Percentiles rank a stretch among this genome's conserved stretches.
phyloP scores from a whole-genome alignment of 2,329 filamentous ascomycete genomes.

The Penicillium decumbens region DNA sequence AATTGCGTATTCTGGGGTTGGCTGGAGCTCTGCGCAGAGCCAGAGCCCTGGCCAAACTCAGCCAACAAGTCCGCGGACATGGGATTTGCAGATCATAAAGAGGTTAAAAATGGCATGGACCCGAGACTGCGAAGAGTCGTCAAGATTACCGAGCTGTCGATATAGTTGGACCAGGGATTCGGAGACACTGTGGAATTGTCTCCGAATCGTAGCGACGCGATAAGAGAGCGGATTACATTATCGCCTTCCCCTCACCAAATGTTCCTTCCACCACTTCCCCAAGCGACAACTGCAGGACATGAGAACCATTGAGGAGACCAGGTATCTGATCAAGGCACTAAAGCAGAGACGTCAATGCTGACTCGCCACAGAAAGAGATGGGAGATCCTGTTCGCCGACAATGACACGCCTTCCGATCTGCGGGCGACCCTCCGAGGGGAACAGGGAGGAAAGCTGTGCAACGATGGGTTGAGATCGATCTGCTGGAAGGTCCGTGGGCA shows the following conservation, averaged over 20 bases:
- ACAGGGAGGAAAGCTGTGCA: conserved; percentile 58
- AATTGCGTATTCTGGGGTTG: conserved; percentile 8
- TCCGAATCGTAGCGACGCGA: conserved; percentile 11
- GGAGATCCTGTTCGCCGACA: conserved; percentile 55
- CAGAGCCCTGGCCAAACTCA: conserved; percentile 42
- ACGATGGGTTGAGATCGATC: conserved; percentile 72
- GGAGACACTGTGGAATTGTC: conserved; percentile 7
- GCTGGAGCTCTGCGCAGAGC: conserved; percentile 16
- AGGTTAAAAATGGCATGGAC: neutral
- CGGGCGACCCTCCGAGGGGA: conserved; percentile 61
- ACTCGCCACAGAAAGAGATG: conserved; percentile 57
- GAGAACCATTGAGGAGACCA: conserved; percentile 54
- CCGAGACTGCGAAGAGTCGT: neutral
- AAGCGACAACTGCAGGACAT: conserved; percentile 37
- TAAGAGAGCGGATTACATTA: conserved; percentile 25
- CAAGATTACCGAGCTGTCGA: neutral
- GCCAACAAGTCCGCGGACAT: conserved; percentile 55
- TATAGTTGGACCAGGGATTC: neutral
- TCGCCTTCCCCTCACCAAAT: conserved; percentile 19
- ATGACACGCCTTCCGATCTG: conserved; percentile 57
- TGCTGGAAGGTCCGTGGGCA: conserved; percentile 73
- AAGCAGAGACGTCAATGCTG: neutral
- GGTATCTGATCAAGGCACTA: conserved; percentile 33
- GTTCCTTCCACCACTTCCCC: conserved; percentile 7
- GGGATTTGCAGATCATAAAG: conserved; percentile 6